Evolutionary conservation across 352 stramenopile species (phyloP).

Genomic region (Blastocystis sp.): DNA sequence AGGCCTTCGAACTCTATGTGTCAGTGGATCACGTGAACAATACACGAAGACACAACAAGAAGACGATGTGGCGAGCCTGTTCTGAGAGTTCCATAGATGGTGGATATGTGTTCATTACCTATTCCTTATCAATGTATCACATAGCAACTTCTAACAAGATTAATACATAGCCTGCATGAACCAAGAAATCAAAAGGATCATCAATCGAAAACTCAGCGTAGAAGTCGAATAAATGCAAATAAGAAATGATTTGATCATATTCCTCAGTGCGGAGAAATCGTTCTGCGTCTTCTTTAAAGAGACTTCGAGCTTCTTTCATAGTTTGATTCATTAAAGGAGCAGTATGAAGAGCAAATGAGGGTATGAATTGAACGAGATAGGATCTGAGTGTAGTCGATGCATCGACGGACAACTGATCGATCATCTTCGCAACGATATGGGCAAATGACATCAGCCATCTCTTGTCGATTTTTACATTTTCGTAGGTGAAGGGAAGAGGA

Average conservation of each 20-base stretch:
- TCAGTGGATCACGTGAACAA: background rate
- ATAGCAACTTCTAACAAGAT: background rate
- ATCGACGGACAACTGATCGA: background rate
- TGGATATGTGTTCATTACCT: background rate
- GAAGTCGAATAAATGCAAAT: background rate
- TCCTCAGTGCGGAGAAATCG: background rate
- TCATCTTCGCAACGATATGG: background rate
- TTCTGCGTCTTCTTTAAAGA: background rate
- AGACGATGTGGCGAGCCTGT: background rate
- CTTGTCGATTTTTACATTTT: background rate
- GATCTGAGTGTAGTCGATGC: background rate
- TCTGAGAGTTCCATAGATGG: background rate
- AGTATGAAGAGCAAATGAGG: background rate
- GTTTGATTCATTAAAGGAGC: background rate
- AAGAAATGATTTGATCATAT: background rate
- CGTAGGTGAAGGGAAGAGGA: background rate
- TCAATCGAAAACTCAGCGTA: background rate
- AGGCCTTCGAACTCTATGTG: background rate
- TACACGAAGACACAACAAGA: background rate
- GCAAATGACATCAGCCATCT: background rate
- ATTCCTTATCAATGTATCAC: background rate
- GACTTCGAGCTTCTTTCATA: background rate
- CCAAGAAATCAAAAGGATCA: background rate
- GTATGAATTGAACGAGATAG: background rate
- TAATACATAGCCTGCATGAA: background rate